Evolutionary conservation across 495 filamentous ascomycete species (phyloP).

Genomic region (Aspergillus ellipticus): DNA sequence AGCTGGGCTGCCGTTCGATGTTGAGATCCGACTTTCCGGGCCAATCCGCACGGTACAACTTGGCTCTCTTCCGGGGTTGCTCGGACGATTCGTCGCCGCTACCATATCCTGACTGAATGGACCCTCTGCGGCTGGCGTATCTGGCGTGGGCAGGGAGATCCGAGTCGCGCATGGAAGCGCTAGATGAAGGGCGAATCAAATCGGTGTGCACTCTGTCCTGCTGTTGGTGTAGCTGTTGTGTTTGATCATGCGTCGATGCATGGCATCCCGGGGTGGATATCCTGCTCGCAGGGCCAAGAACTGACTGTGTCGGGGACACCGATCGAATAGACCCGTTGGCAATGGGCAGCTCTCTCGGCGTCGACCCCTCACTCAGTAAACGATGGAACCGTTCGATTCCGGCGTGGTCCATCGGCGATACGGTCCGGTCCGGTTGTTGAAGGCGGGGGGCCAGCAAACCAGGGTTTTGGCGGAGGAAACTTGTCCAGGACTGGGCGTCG

Average conservation of each 20-base stretch:
- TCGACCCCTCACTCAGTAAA: conserved; percentile 44
- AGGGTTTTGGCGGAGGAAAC: conserved; percentile 60
- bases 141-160: conserved; percentile 31
- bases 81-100: conserved; percentile 68
- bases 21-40: conserved; percentile 63
- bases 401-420: conserved; percentile 48
- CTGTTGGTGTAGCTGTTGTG: conserved; percentile 13
- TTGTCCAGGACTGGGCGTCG: conserved; percentile 66
- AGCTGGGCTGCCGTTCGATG: conserved; percentile 65
- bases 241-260: conserved; percentile 15
- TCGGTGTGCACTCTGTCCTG: conserved; percentile 27
- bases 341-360: conserved; percentile 39
- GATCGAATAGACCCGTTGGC: conserved; percentile 32
- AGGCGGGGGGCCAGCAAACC: conserved; percentile 33
- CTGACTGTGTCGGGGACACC: conserved; percentile 36
- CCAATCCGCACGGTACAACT: conserved; percentile 64
- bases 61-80: conserved; percentile 65
- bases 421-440: conserved; percentile 31
- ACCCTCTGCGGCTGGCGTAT: conserved; percentile 31
- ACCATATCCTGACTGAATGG: conserved; percentile 56
- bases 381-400: conserved; percentile 52
- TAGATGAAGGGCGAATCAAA: conserved; percentile 45
- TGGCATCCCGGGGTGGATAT: conserved; percentile 35
- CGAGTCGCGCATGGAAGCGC: conserved; percentile 42
- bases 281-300: conserved; percentile 29